Percentiles rank a stretch among this genome's conserved stretches.
phyloP scores from a whole-genome alignment of 1,284 basidiomycete species.

The Sanghuangporus weigelae region DNA sequence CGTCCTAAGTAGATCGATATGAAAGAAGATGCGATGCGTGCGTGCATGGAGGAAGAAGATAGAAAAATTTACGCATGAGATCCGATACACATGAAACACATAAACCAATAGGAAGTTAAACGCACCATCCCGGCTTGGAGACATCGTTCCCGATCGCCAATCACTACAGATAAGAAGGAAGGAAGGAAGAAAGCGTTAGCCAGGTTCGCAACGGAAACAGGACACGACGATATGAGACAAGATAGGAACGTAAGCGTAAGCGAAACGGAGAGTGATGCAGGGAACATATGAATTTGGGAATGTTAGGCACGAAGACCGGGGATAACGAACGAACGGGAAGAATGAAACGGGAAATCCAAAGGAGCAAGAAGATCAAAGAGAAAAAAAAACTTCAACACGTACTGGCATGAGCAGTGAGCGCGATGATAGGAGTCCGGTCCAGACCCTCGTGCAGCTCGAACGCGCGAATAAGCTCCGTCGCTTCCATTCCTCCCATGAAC shows the following conservation, averaged over 20 bases:
- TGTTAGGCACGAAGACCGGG: too few species aligned
- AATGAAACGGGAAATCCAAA: too few species aligned
- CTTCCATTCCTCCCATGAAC: slow-evolving; percentile 93
- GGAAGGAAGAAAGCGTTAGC: not conserved
- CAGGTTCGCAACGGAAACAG: too few species aligned
- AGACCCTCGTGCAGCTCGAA: slow-evolving; percentile 78
- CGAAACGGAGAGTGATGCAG: too few species aligned
- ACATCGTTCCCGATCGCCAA: slow-evolving; percentile 92
- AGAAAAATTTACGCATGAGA: not conserved
- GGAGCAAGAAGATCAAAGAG: not conserved
- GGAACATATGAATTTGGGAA: too few species aligned
- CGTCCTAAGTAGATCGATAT: slow-evolving; percentile 36
- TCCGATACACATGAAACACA: not conserved
- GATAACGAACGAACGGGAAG: too few species aligned
- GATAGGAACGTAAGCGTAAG: too few species aligned
- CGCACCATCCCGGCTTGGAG: slow-evolving; percentile 83
- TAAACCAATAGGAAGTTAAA: slow-evolving; percentile 1
- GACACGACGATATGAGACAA: too few species aligned
- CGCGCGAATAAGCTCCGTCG: slow-evolving; percentile 74
- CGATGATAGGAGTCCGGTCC: slow-evolving; percentile 87
- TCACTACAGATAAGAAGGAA: slow-evolving; percentile 52
- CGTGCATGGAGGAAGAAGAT: too few species aligned
- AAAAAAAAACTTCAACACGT: slow-evolving; percentile 31
- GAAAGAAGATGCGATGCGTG: not conserved
- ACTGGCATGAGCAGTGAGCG: slow-evolving; percentile 90